Conservation (phyloP, 257 asterid species). For the Gardenia jasminoides region DNA sequence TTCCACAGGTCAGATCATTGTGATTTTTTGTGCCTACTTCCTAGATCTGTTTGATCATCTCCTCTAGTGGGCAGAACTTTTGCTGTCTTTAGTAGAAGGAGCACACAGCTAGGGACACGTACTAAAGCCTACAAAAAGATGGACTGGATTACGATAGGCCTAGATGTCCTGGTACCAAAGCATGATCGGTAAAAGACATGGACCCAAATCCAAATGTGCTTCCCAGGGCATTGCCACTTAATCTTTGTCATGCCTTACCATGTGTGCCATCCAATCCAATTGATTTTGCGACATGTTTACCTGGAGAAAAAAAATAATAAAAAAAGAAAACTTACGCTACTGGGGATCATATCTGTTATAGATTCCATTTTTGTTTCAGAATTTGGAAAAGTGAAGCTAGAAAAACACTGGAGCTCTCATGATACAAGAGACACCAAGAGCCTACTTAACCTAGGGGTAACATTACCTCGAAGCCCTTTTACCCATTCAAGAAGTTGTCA, state of each 20-base stretch:
- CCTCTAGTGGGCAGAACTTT: not conserved
- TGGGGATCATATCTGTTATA: not conserved
- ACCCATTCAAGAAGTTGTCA: not conserved
- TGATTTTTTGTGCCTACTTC: constrained; percentile 1
- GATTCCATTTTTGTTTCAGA: not conserved
- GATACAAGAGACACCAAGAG: not conserved
- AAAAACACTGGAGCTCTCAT: not conserved
- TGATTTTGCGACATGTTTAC: not conserved
- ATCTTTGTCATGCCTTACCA: too few species aligned
- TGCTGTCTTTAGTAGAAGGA: not conserved
- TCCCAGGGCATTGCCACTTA: not conserved
- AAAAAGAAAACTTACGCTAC: too few species aligned
- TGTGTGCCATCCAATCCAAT: too few species aligned
- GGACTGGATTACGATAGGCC: not conserved
- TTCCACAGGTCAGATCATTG: not conserved
- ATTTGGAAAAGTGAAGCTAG: not conserved
- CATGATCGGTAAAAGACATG: not conserved
- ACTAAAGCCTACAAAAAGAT: not conserved
- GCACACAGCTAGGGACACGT: not conserved
- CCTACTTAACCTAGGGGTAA: not conserved
- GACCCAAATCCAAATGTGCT: not conserved
- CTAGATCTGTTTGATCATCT: not conserved
- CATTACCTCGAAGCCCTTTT: not conserved
- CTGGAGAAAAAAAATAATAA: too few species aligned
- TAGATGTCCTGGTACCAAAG: not conserved